Percentiles rank a stretch among this genome's conserved stretches.
These are phyloP conservation scores for Blyttiomyces sp. DNA, from an alignment of 371 early-diverging fungal species.

Conservation along the genomic window DNA sequence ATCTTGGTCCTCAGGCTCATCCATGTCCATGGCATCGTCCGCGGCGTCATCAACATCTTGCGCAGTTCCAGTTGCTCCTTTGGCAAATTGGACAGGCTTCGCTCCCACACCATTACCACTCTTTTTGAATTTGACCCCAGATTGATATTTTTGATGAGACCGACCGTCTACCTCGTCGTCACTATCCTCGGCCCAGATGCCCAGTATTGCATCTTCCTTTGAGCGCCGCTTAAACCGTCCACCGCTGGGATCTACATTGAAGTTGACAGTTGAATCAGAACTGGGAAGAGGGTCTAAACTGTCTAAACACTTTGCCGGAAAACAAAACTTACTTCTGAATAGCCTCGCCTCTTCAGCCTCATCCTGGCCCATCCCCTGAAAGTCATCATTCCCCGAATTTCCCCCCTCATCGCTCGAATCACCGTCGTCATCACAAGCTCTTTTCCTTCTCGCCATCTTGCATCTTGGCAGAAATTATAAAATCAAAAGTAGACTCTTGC, in stretches of 20 bases:
- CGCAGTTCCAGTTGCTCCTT: neutral
- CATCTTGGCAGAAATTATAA: too few species aligned
- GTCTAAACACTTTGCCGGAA: neutral
- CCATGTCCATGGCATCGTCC: neutral
- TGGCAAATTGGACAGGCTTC: neutral
- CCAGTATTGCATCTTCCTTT: constrained; percentile 33
- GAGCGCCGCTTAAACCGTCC: constrained; percentile 10
- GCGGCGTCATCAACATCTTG: constrained; percentile 1
- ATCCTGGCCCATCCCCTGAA: too few species aligned
- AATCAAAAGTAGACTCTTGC: too few species aligned
- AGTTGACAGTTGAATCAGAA: neutral
- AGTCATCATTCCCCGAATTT: too few species aligned
- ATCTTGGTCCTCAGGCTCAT: constrained; percentile 3
- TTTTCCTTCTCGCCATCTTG: too few species aligned
- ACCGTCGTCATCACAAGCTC: too few species aligned
- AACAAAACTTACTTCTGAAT: constrained; percentile 7
- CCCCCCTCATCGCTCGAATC: too few species aligned
- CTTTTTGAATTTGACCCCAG: neutral
- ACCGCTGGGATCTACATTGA: neutral
- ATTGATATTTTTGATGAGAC: neutral
- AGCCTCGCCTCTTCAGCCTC: constrained; percentile 8
- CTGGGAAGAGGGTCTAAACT: neutral
- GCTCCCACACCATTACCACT: constrained; percentile 13
- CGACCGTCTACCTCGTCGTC: constrained; percentile 15
- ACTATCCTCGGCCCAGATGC: constrained; percentile 27